Evolutionary conservation across 768 basidiomycete genomes (phyloP).

Genomic region (Lentinula aciculospora): DNA sequence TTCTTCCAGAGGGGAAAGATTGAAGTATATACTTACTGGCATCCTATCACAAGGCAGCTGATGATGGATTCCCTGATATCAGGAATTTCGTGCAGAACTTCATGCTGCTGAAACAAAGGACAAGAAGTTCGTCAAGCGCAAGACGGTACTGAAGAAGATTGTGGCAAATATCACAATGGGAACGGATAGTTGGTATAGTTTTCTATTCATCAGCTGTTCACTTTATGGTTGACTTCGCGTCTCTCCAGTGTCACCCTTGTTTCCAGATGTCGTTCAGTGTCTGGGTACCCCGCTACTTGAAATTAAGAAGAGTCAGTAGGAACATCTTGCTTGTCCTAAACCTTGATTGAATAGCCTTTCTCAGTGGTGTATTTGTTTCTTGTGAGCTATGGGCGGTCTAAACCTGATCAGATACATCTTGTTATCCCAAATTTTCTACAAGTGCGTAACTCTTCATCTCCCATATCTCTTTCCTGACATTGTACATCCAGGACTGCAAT

Average conservation of each 20-base stretch:
- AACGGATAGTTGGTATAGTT: conserved; percentile 81
- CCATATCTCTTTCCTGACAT: neutral
- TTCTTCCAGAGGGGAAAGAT: conserved; percentile 92
- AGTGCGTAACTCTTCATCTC: conserved; percentile 34
- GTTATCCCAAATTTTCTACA: conserved; percentile 90
- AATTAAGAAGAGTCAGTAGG: conserved; percentile 93
- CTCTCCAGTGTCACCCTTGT: conserved; percentile 80
- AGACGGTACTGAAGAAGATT: conserved; percentile 93
- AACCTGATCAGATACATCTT: conserved; percentile 88
- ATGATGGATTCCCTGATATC: conserved; percentile 10
- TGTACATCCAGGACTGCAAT: conserved; percentile 85
- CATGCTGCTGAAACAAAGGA: conserved; percentile 92
- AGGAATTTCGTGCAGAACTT: conserved; percentile 90
- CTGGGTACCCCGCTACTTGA: conserved; percentile 92
- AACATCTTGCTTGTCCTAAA: neutral
- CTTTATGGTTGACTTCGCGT: conserved; percentile 15
- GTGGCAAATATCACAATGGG: conserved; percentile 99
- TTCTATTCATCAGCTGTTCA: conserved; percentile 13
- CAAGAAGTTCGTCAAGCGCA: conserved; percentile 92
- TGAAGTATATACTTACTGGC: conserved; percentile 46
- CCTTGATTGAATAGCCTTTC: neutral
- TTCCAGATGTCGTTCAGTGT: conserved; percentile 94
- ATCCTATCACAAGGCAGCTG: conserved; percentile 1
- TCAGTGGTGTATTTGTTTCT: conserved; percentile 97
- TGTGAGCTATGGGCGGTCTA: conserved; percentile 91